These are phyloP conservation scores for Yamadazyma akitaensis DNA, from an alignment of 805 yeast species.

Conservation along the genomic window DNA sequence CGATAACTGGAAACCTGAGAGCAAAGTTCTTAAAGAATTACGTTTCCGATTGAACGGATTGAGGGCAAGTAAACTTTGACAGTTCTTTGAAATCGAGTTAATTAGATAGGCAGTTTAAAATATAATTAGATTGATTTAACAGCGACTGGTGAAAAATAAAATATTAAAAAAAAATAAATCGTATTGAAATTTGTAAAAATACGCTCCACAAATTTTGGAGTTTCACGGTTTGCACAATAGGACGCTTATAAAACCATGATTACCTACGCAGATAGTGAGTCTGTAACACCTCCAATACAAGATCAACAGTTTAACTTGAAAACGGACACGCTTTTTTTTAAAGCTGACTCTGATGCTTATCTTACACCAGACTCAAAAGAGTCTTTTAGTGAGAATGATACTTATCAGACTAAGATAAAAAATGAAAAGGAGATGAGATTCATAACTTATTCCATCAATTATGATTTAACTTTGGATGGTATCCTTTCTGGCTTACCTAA, in stretches of 20 bases:
- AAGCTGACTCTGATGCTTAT: slow-evolving; percentile 8
- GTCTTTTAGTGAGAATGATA: slow-evolving; percentile 14
- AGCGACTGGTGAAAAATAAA: not conserved
- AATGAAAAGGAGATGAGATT: slow-evolving; percentile 3
- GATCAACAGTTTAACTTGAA: slow-evolving; percentile 4
- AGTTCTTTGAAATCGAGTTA: too few relatives aligned
- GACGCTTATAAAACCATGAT: not conserved
- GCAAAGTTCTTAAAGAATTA: slow-evolving; percentile 76
- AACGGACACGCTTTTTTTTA: not conserved
- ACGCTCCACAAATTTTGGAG: slow-evolving; percentile 2
- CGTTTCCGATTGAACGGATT: slow-evolving; percentile 70
- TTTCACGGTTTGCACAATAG: not conserved
- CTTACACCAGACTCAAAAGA: slow-evolving; percentile 16
- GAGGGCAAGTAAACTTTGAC: slow-evolving; percentile 36
- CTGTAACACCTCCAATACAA: slow-evolving; percentile 1
- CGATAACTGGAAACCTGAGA: slow-evolving; percentile 84
- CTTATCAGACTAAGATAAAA: slow-evolving; percentile 4
- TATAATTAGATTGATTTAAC: not conserved
- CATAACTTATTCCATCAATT: slow-evolving; percentile 7
- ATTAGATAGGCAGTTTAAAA: not conserved
- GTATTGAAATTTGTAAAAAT: not conserved
- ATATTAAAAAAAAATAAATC: not conserved
- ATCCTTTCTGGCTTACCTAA: slow-evolving; percentile 3
- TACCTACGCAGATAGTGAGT: not conserved
- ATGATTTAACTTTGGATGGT: slow-evolving; percentile 11